Percentiles rank a stretch among this genome's conserved stretches.
Evolutionary conservation across 306 rosid genomes (phyloP).

Genomic region (Pyrus pyrifolia): DNA sequence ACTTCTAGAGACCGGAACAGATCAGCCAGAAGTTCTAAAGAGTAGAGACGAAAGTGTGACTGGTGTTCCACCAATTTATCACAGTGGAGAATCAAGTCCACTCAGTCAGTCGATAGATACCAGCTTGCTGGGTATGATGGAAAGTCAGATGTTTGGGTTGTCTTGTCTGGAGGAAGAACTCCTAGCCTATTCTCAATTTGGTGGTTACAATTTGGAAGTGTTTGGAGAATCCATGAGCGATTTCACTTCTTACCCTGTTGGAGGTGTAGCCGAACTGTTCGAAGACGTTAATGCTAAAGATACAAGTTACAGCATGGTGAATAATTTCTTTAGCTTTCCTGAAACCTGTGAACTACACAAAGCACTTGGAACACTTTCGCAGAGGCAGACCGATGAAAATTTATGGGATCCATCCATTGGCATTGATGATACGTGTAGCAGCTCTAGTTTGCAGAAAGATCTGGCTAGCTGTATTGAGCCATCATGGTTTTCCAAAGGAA

Average conservation of each 20-base stretch:
- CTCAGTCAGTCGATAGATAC: conserved; percentile 5
- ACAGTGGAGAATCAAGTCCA: conserved; percentile 9
- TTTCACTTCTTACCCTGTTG: conserved; percentile 21
- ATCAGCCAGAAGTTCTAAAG: conserved; percentile 13
- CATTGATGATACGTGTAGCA: conserved; percentile 28
- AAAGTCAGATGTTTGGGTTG: conserved; percentile 21
- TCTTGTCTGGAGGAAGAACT: conserved; percentile 38
- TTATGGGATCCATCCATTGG: conserved; percentile 18
- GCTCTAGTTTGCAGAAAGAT: conserved; percentile 30
- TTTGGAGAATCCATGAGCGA: conserved; percentile 30
- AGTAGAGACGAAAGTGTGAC: conserved; percentile 19
- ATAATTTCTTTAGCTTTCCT: conserved; percentile 35
- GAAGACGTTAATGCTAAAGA: conserved; percentile 21
- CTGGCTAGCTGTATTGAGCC: conserved; percentile 17
- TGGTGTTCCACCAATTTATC: conserved; percentile 17
- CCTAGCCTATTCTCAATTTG: conserved; percentile 27
- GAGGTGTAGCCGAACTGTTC: conserved; percentile 18
- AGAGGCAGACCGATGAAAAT: conserved; percentile 23
- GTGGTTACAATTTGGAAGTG: conserved; percentile 21
- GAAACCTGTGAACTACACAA: conserved; percentile 48
- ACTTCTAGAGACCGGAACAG: conserved; percentile 11
- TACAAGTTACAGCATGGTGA: conserved; percentile 8
- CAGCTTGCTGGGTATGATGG: conserved; percentile 25
- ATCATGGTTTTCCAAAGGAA: conserved; percentile 17
- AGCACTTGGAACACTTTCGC: conserved; percentile 45